These are phyloP conservation scores for Oryza longistaminata DNA, from an alignment of 176 grass and related monocot species.

Conservation along the genomic window DNA sequence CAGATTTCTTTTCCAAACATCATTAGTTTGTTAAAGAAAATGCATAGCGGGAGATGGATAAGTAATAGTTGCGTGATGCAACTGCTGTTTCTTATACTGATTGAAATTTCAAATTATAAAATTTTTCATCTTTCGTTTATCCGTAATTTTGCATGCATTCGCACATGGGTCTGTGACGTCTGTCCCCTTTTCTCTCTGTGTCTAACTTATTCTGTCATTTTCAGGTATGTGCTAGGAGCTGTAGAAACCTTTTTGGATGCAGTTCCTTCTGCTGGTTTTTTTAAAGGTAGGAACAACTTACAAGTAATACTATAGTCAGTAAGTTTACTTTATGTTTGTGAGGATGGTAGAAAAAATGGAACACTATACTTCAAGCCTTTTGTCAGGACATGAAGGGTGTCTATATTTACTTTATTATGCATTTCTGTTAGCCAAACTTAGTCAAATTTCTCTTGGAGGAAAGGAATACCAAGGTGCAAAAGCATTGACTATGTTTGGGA, in stretches of 20 bases:
- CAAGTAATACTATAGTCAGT: slow-evolving; percentile 10
- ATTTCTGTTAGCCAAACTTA: neutral
- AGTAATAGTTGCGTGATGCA: slow-evolving; percentile 1
- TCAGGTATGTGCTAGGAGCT: slow-evolving; percentile 98
- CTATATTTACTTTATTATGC: slow-evolving; percentile 15
- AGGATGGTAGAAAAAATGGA: neutral
- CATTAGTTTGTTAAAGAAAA: slow-evolving; percentile 1
- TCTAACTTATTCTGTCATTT: slow-evolving; percentile 33
- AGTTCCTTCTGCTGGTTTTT: slow-evolving; percentile 90
- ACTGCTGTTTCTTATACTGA: neutral
- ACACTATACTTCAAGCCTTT: slow-evolving; percentile 1
- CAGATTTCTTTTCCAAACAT: neutral
- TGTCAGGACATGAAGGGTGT: slow-evolving; percentile 9
- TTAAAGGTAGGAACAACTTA: slow-evolving; percentile 53
- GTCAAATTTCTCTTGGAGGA: neutral
- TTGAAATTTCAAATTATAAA: neutral
- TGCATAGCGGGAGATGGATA: neutral
- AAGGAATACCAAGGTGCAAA: neutral
- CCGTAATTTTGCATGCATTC: neutral
- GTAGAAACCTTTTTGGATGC: slow-evolving; percentile 99
- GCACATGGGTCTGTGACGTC: neutral
- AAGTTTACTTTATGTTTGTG: neutral
- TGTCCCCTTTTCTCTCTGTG: neutral
- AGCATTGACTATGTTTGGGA: neutral
- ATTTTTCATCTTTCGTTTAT: neutral